A percentile compares a stretch with the other conserved stretches of the same genome.
phyloP scores from a whole-genome alignment of 2,329 filamentous ascomycete species.

The Botrytis aclada region DNA sequence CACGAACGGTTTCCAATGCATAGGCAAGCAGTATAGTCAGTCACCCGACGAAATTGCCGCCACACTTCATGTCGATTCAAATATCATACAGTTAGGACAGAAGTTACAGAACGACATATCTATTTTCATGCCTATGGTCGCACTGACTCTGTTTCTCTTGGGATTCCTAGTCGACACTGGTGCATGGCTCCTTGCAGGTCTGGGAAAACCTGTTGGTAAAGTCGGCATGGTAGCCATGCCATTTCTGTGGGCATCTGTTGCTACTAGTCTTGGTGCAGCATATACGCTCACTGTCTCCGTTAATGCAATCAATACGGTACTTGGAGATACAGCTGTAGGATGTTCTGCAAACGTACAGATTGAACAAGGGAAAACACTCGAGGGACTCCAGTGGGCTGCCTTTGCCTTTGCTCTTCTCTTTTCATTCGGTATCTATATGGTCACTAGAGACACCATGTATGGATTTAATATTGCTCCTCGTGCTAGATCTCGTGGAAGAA shows the following conservation, averaged over 20 bases:
- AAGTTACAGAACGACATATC: constrained; percentile 14
- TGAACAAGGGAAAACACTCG: constrained; percentile 3
- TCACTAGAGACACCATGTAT: constrained; percentile 13
- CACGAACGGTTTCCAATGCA: constrained; percentile 14
- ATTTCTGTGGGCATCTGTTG: constrained; percentile 9
- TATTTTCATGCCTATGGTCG: constrained; percentile 7
- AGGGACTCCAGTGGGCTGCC: constrained; percentile 12
- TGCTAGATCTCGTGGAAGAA: constrained; percentile 5
- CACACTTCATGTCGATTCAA: constrained; percentile 7
- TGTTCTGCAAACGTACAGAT: constrained; percentile 12
- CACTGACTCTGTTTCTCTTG: background rate
- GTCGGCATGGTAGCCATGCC: constrained; percentile 5
- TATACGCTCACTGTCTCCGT: constrained; percentile 8
- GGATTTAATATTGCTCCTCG: constrained; percentile 13
- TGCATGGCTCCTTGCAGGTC: constrained; percentile 15
- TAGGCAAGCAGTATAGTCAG: constrained; percentile 14
- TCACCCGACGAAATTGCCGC: constrained; percentile 1
- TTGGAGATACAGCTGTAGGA: background rate
- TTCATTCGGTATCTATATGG: constrained; percentile 11
- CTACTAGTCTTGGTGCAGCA: constrained; percentile 8
- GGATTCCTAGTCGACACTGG: constrained; percentile 11
- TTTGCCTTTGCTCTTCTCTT: constrained; percentile 13
- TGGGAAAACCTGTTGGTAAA: background rate
- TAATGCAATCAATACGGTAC: constrained; percentile 13
- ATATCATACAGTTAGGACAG: constrained; percentile 8